Percentiles rank a stretch among this genome's conserved stretches.
Evolutionary conservation across 2,329 filamentous ascomycete genomes (phyloP).

Genomic region (Scedosporium aurantiacum): DNA sequence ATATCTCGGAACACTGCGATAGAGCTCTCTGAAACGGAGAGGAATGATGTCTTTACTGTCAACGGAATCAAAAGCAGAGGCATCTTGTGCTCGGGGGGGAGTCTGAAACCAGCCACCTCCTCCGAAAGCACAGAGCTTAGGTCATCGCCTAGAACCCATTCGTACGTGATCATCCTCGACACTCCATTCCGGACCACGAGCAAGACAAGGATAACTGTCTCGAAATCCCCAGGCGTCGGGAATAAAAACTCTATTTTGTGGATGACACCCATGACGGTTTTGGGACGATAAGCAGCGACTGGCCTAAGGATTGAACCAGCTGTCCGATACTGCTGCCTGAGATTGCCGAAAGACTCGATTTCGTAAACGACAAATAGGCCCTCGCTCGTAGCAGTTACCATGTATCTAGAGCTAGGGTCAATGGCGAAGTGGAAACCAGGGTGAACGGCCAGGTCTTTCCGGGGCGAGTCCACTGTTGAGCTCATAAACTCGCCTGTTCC

Average conservation of each 20-base stretch:
- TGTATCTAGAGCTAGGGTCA: slow-evolving; percentile 61
- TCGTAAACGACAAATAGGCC: slow-evolving; percentile 62
- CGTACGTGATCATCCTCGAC: slow-evolving; percentile 45
- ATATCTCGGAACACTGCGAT: slow-evolving; percentile 46
- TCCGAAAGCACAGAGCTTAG: slow-evolving; percentile 32
- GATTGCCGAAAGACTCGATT: slow-evolving; percentile 44
- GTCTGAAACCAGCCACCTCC: slow-evolving; percentile 36
- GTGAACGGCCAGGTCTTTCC: slow-evolving; percentile 35
- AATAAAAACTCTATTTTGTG: slow-evolving; percentile 80
- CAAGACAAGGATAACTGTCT: slow-evolving; percentile 67
- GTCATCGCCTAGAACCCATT: slow-evolving; percentile 46
- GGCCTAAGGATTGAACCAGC: slow-evolving; percentile 38
- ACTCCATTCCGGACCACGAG: slow-evolving; percentile 37
- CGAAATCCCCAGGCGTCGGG: slow-evolving; percentile 52
- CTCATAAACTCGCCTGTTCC: slow-evolving; percentile 49
- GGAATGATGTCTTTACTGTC: slow-evolving; percentile 58
- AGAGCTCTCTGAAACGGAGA: slow-evolving; percentile 51
- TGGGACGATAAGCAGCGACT: slow-evolving; percentile 36
- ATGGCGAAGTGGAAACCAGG: slow-evolving; percentile 59
- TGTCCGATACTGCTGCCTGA: slow-evolving; percentile 36
- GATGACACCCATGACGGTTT: slow-evolving; percentile 58
- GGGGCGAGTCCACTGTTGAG: slow-evolving; percentile 47
- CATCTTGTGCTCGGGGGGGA: slow-evolving; percentile 43
- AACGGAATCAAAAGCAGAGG: slow-evolving; percentile 64
- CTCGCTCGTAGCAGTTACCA: slow-evolving; percentile 61